Percentiles rank a stretch among this genome's conserved stretches.
phyloP scores from a whole-genome alignment of 495 filamentous ascomycete species.

The Xylaria venustula region DNA sequence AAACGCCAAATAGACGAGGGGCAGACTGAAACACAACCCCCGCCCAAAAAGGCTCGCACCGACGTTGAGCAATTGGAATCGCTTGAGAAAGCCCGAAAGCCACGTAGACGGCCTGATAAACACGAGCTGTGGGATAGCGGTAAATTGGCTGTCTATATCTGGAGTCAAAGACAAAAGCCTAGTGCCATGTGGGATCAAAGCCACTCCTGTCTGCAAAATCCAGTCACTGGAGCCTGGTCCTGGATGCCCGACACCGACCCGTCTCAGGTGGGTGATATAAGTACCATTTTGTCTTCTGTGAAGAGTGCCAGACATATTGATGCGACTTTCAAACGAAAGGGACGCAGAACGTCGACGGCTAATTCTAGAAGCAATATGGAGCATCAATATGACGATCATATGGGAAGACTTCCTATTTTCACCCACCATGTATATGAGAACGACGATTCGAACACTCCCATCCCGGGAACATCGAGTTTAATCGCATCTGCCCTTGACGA shows the following conservation, averaged over 20 bases:
- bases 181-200: conserved; percentile 24
- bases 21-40: not conserved
- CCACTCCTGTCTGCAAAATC: conserved; percentile 22
- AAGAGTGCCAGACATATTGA: conserved; percentile 12
- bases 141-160: conserved; percentile 27
- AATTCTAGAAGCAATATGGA: not conserved
- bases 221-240: conserved; percentile 25
- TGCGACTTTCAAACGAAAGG: conserved; percentile 11
- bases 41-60: conserved; percentile 17
- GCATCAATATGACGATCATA: not conserved
- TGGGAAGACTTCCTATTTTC: not conserved
- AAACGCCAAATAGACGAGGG: conserved; percentile 22
- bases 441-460: not conserved
- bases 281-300: conserved; percentile 20
- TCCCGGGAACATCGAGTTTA: not conserved
- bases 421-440: not conserved
- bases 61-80: conserved; percentile 2
- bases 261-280: conserved; percentile 8
- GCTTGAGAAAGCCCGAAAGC: conserved; percentile 9
- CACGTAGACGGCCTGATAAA: conserved; percentile 19
- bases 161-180: conserved; percentile 24
- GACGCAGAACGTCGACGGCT: not conserved
- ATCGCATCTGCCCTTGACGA: conserved; percentile 12
- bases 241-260: conserved; percentile 10
- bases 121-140: conserved; percentile 29